Evolutionary conservation across 148 eudicot species (phyloP).

Genomic region (Camellia sinensis): DNA sequence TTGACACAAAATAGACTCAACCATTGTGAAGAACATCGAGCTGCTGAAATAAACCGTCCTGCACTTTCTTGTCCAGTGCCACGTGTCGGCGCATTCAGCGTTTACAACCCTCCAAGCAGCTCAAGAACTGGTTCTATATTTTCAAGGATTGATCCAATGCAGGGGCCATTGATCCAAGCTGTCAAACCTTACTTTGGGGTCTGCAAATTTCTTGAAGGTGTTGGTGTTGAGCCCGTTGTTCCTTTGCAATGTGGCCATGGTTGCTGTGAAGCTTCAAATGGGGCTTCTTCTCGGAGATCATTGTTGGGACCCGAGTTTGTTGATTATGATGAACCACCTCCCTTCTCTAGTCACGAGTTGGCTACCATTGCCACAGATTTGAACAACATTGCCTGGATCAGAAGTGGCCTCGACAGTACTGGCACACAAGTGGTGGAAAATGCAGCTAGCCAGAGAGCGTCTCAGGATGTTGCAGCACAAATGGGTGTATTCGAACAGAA

Average conservation of each 20-base stretch:
- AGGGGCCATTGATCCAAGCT: conserved; percentile 56
- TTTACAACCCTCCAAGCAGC: conserved; percentile 39
- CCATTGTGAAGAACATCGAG: conserved; percentile 26
- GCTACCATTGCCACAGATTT: conserved; percentile 66
- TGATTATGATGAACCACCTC: conserved; percentile 68
- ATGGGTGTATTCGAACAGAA: conserved; percentile 23
- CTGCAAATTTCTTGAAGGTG: conserved; percentile 48
- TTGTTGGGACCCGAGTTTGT: conserved; percentile 82
- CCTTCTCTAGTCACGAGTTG: conserved; percentile 54
- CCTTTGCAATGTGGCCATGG: conserved; percentile 73
- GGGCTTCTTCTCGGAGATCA: conserved; percentile 34
- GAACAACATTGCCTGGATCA: conserved; percentile 80
- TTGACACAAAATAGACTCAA: conserved; percentile 23
- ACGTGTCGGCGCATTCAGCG: conserved; percentile 61
- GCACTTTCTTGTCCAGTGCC: conserved; percentile 62
- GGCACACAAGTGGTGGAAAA: conserved; percentile 23
- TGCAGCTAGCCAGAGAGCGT: conserved; percentile 16
- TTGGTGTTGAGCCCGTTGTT: conserved; percentile 43
- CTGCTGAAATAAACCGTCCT: conserved; percentile 27
- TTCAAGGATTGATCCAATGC: conserved; percentile 33
- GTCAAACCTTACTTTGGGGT: conserved; percentile 44
- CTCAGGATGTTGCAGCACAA: conserved; percentile 21
- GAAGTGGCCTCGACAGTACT: conserved; percentile 61
- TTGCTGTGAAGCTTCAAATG: conserved; percentile 43
- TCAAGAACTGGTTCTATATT: conserved; percentile 14